phyloP scores from a whole-genome alignment of 768 basidiomycete genomes.

The Steccherinum ochraceum region DNA sequence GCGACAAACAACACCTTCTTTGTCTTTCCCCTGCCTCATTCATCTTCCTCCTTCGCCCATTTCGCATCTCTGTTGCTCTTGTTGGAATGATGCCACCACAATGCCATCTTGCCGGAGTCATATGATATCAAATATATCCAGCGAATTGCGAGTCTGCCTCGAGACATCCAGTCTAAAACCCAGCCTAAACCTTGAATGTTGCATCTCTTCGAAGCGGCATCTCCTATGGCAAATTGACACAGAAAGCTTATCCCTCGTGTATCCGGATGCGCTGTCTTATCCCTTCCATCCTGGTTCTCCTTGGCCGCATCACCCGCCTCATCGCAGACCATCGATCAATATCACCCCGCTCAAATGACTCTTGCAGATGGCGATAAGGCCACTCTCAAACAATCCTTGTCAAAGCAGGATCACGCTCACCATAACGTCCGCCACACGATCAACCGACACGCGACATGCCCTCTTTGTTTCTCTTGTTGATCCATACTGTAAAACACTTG shows the following conservation, averaged over 20 bases:
- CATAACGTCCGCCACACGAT: too few relatives aligned
- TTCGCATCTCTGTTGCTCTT: too few relatives aligned
- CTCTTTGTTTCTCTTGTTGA: too few relatives aligned
- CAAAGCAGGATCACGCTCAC: not conserved
- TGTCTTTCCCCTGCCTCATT: not conserved
- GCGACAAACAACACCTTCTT: not conserved
- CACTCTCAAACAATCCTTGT: not conserved
- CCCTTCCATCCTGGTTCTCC: not conserved
- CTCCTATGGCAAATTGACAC: too few relatives aligned
- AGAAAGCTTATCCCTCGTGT: too few relatives aligned
- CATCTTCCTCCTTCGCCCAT: not conserved
- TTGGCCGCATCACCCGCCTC: not conserved
- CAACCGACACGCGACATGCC: too few relatives aligned
- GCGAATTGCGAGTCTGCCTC: not conserved
- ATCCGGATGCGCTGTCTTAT: not conserved
- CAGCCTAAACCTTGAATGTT: constrained; percentile 1
- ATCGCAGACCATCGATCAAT: not conserved
- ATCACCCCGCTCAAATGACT: not conserved
- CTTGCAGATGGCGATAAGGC: not conserved
- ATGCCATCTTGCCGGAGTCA: too few relatives aligned
- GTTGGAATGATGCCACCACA: too few relatives aligned
- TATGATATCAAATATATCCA: not conserved
- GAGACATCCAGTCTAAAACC: not conserved
- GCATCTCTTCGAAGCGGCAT: not conserved
- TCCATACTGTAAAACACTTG: too few relatives aligned